These are phyloP conservation scores for Pterocarpus santalinus DNA, from an alignment of 306 rosid genomes.

Conservation along the genomic window DNA sequence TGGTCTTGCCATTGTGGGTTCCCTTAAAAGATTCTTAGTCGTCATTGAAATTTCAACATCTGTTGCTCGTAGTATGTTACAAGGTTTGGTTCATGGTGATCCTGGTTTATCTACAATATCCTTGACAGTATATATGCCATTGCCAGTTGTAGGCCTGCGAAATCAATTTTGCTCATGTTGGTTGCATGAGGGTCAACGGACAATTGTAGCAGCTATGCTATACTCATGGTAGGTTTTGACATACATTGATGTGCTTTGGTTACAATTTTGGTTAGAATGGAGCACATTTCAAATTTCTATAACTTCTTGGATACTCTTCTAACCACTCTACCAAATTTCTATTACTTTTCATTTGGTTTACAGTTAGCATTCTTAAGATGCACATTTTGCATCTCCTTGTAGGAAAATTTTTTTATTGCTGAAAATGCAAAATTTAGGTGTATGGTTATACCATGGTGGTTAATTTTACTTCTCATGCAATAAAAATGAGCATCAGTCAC, in stretches of 20 bases:
- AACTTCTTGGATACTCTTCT: no score
- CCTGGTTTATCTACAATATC: background rate
- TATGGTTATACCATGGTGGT: no score
- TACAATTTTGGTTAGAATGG: background rate
- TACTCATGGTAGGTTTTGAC: background rate
- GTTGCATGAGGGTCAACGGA: background rate
- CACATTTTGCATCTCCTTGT: background rate
- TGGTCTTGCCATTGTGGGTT: slow-evolving; percentile 38
- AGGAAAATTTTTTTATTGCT: background rate
- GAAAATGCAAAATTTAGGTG: background rate
- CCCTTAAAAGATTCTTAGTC: background rate
- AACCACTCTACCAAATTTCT: background rate
- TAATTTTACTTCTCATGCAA: background rate
- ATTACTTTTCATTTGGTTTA: background rate
- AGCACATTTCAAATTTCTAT: background rate
- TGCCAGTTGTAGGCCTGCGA: slow-evolving; percentile 28
- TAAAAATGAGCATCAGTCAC: background rate
- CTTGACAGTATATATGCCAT: background rate
- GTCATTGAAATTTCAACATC: background rate
- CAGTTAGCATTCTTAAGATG: background rate
- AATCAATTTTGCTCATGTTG: background rate
- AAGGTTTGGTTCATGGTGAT: slow-evolving; percentile 12
- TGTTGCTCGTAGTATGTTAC: background rate
- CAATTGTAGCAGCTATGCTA: slow-evolving; percentile 20
- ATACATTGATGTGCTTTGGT: background rate